A percentile compares a stretch with the other conserved stretches of the same genome.
These are phyloP conservation scores for Aaosphaeria pasadenensis DNA, from an alignment of 2,329 filamentous ascomycete species.

Conservation along the genomic window DNA sequence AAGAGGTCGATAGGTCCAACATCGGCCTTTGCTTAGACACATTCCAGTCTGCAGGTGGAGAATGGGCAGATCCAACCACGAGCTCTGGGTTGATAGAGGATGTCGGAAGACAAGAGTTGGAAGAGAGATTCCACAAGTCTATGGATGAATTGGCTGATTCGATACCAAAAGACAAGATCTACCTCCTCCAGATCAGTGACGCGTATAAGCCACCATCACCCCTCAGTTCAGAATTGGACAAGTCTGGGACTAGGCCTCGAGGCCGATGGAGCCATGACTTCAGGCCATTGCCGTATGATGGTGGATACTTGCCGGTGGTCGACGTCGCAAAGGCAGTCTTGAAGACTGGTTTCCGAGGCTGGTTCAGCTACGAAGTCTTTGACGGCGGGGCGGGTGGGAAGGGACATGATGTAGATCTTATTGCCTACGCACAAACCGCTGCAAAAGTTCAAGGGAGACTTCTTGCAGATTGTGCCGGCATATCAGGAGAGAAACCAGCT, in stretches of 20 bases:
- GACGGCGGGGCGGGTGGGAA: constrained; percentile 55
- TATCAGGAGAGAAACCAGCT: not conserved
- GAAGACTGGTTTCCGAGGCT: constrained; percentile 63
- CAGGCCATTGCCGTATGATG: constrained; percentile 66
- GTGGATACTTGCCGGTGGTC: constrained; percentile 67
- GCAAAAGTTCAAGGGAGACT: constrained; percentile 47
- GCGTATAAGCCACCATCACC: constrained; percentile 63
- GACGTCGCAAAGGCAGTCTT: constrained; percentile 65
- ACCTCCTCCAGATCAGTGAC: constrained; percentile 71
- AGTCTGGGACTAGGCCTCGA: constrained; percentile 57
- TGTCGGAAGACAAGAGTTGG: constrained; percentile 45
- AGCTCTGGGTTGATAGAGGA: constrained; percentile 57
- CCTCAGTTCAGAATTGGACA: constrained; percentile 48
- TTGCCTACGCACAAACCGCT: constrained; percentile 50
- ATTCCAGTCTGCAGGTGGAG: constrained; percentile 70
- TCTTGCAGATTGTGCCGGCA: constrained; percentile 22
- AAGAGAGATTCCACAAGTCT: constrained; percentile 51
- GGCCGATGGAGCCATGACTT: constrained; percentile 70
- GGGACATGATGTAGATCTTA: constrained; percentile 49
- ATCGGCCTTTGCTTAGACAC: constrained; percentile 75
- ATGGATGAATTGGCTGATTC: constrained; percentile 55
- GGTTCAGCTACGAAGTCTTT: constrained; percentile 70
- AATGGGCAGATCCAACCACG: constrained; percentile 71
- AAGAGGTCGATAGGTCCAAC: constrained; percentile 61
- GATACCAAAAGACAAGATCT: constrained; percentile 69